phyloP scores from a whole-genome alignment of 1,284 basidiomycete genomes.

The Fomitiporia mediterranea region DNA sequence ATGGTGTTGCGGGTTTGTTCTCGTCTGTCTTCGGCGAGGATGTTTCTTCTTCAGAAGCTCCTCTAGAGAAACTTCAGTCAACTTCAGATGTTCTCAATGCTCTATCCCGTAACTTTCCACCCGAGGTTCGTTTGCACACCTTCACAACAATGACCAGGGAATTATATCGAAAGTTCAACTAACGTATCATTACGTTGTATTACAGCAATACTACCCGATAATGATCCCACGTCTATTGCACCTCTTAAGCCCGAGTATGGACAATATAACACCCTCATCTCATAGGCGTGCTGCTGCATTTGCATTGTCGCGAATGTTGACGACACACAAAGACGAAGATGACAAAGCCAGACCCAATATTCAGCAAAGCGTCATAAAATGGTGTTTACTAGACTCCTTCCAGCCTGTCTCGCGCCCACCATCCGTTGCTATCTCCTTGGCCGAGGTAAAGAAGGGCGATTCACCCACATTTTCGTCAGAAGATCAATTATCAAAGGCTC shows the following conservation, averaged over 20 bases:
- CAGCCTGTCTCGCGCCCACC: background rate
- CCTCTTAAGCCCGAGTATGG: conserved; percentile 35
- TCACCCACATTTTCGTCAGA: background rate
- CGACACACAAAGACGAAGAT: conserved; percentile 26
- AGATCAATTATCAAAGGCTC: conserved; percentile 1
- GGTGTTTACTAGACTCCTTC: conserved; percentile 36
- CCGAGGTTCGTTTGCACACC: conserved; percentile 39
- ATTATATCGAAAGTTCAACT: no score
- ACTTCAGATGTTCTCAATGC: conserved; percentile 52
- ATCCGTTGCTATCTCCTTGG: no score
- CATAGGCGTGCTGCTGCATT: conserved; percentile 65
- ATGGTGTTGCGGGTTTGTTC: conserved; percentile 63
- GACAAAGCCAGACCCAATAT: conserved; percentile 28
- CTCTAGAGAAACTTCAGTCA: conserved; percentile 64
- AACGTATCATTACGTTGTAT: no score
- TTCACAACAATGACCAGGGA: background rate
- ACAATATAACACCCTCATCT: conserved; percentile 34
- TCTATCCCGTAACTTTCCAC: conserved; percentile 48
- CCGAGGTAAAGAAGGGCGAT: background rate
- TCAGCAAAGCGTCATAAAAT: conserved; percentile 33
- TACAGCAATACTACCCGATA: conserved; percentile 55
- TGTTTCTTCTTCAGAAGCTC: conserved; percentile 42
- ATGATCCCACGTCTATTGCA: conserved; percentile 52
- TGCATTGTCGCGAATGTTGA: conserved; percentile 59
- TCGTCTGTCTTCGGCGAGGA: conserved; percentile 63